Percentiles rank a stretch among this genome's conserved stretches.
These are phyloP conservation scores for Coemansia sp. DNA, from an alignment of 192 early-diverging fungal species.

Conservation along the genomic window DNA sequence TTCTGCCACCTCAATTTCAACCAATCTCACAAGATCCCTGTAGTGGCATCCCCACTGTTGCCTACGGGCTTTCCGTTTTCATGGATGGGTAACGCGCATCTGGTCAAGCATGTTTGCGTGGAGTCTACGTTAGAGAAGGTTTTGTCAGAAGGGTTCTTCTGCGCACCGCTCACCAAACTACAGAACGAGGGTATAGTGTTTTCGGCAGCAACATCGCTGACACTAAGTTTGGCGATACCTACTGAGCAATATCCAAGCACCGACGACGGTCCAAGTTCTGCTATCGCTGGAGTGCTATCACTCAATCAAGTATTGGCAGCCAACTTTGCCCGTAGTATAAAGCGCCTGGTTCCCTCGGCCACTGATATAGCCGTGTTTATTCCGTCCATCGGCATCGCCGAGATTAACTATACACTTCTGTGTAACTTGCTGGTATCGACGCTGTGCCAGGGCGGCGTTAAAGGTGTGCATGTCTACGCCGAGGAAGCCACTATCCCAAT, in stretches of 20 bases:
- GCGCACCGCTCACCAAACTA: too few relatives aligned
- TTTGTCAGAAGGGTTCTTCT: too few relatives aligned
- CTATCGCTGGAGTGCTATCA: not conserved
- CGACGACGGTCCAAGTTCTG: not conserved
- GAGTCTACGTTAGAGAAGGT: too few relatives aligned
- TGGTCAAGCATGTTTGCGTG: too few relatives aligned
- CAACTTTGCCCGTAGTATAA: not conserved
- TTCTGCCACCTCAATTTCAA: too few relatives aligned
- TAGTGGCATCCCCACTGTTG: too few relatives aligned
- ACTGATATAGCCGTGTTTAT: not conserved
- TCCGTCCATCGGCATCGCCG: too few relatives aligned
- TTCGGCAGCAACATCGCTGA: not conserved
- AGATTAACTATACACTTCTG: not conserved
- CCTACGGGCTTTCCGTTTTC: too few relatives aligned
- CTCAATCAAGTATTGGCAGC: not conserved
- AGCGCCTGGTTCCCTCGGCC: not conserved
- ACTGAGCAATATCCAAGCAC: not conserved
- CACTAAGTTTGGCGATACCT: not conserved
- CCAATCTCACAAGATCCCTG: too few relatives aligned
- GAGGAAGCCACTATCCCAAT: not conserved
- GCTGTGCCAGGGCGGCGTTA: not conserved
- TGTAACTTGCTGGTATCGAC: not conserved
- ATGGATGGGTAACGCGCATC: too few relatives aligned
- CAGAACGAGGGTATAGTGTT: too few relatives aligned
- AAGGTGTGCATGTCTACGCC: not conserved